phyloP scores from a whole-genome alignment of 1,284 basidiomycete species.

The Ganoderma resinaceum region DNA sequence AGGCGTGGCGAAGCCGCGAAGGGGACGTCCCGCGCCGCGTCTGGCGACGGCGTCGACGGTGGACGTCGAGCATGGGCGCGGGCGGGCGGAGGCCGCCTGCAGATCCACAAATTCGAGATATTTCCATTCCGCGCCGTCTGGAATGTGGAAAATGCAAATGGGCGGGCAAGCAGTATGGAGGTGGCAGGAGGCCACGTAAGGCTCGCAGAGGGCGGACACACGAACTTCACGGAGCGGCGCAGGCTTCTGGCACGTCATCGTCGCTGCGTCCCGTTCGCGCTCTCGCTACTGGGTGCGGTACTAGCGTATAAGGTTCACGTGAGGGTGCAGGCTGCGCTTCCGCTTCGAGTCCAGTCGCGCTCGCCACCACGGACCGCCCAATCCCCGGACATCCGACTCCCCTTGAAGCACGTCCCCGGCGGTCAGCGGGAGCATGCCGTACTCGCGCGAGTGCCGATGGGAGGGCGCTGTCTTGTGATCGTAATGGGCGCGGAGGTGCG shows the following conservation, averaged over 20 bases:
- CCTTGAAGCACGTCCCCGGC: not conserved
- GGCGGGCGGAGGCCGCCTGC: conserved; percentile 10
- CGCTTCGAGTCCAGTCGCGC: conserved; percentile 3
- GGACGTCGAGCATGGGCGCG: conserved; percentile 12
- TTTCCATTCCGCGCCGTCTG: conserved; percentile 3
- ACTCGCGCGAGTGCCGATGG: conserved; percentile 8
- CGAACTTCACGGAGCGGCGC: conserved; percentile 7
- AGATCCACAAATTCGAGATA: not conserved
- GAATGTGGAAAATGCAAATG: not conserved
- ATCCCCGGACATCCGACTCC: conserved; percentile 2
- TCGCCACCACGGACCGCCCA: not conserved
- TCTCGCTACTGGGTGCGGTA: not conserved
- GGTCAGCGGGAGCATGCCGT: conserved; percentile 13
- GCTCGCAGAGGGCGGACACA: not conserved
- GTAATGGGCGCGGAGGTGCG: conserved; percentile 9
- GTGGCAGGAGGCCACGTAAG: not conserved
- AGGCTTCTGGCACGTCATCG: conserved; percentile 13
- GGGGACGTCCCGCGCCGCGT: not conserved
- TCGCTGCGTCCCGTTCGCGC: conserved; percentile 4
- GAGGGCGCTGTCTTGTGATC: conserved; percentile 10
- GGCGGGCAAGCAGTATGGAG: not conserved
- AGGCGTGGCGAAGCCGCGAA: not conserved
- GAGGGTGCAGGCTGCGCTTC: not conserved
- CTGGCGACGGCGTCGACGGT: conserved; percentile 5
- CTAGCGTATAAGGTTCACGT: conserved; percentile 2